Base-by-base conservation (phyloP, 2,329 filamentous ascomycete genomes). In the Calonectria pauciramosa region DNA sequence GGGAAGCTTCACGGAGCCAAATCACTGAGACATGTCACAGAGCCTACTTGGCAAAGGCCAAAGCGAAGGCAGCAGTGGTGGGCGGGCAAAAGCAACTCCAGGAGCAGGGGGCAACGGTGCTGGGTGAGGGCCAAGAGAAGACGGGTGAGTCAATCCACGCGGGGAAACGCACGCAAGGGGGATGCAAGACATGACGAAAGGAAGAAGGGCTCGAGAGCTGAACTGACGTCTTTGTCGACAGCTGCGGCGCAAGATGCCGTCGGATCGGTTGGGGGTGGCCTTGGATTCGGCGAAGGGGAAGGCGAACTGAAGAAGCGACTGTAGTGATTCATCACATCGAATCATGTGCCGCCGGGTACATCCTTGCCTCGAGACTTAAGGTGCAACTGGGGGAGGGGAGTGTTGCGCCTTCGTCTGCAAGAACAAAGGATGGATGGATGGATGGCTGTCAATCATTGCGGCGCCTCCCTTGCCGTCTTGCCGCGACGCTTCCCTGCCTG, bases 1-100 rank as follows among this genome's bases (percentile, higher is more conserved):
- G 47, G 59, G 16, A 20, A 44, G 34, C 14, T 54, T 32, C 41
- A 16, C 23, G 41, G 20, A 38, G 23, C 60, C 23, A 38, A 32
- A 65, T 16, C n/a, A 41, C 71, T 73, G 67, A 73, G 60, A 73
- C 68, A 73, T 44, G 63, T 14, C 38, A 71, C 51, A 73, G 71
- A 23, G 41, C 32, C 5, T 73, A 71, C 68, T 38, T 73, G 30
- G 67, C 63, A n/a, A 70, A 67, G 16, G 71, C 68, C 51, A 67
- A 71, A 28, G 60, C 63, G 26, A 47, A 71, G 41, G 68, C 67
- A 18, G 65, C 66, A 4, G 38, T 69, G 20, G 32, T 44, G 32
- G 70, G 41, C 41, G 34, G 34, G 7, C 64, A 68, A 70, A 67
- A 70, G 71, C 49, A 73, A 52, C 32, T 66, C 41, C 49, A 66